Evolutionary conservation across 495 filamentous ascomycete genomes (phyloP).

Genomic region (Penicillium mononematosum): DNA sequence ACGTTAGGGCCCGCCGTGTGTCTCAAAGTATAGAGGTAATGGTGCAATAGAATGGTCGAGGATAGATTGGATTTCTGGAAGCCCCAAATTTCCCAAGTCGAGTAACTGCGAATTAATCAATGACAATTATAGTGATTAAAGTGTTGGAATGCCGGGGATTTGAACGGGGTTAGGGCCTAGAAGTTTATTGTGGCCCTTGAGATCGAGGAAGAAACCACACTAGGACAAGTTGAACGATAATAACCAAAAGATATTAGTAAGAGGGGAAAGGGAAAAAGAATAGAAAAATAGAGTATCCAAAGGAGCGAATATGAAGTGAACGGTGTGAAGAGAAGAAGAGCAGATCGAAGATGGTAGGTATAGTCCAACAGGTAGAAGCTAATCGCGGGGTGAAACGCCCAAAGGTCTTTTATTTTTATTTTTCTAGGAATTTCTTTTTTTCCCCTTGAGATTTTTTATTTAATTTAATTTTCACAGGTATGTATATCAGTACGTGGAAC

Average conservation of each 20-base stretch:
- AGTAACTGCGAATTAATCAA: conserved; percentile 30
- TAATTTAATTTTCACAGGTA: conserved; percentile 11
- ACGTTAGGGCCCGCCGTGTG: conserved; percentile 13
- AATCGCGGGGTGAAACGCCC: conserved; percentile 44
- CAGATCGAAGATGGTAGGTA: conserved; percentile 24
- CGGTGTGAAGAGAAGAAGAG: conserved; percentile 17
- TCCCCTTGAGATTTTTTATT: conserved; percentile 5
- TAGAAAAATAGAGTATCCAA: conserved; percentile 27
- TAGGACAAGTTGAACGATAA: conserved; percentile 9
- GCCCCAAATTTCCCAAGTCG: conserved; percentile 6
- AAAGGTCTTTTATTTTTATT: conserved; percentile 19
- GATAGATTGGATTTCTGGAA: conserved; percentile 25
- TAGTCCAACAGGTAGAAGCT: conserved; percentile 34
- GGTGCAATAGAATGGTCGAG: conserved; percentile 27
- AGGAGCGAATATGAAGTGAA: conserved; percentile 32
- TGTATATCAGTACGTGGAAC: conserved; percentile 30
- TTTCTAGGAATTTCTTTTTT: conserved; percentile 18
- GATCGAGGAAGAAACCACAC: conserved; percentile 15
- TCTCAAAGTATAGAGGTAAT: conserved; percentile 11
- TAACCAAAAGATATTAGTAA: conserved; percentile 18
- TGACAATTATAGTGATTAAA: conserved; percentile 30
- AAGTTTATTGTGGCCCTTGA: conserved; percentile 20
- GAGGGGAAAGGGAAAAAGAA: conserved; percentile 22
- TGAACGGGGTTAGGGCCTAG: conserved; percentile 18
- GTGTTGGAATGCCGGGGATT: conserved; percentile 21